Evolutionary conservation across 306 rosid genomes (phyloP).

Genomic region (Vigna angularis): DNA sequence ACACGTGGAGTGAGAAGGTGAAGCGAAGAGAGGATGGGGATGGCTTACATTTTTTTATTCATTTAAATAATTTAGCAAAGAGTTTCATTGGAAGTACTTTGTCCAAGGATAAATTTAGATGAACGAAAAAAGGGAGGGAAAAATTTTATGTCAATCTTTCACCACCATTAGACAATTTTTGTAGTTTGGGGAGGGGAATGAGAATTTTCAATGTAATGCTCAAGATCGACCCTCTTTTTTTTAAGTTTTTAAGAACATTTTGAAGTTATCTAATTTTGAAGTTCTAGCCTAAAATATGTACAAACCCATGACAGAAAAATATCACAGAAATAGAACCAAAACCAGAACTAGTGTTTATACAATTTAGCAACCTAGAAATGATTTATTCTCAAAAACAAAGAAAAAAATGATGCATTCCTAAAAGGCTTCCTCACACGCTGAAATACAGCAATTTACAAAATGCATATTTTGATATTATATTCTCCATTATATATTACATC

Average conservation of each 20-base stretch:
- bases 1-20: too few relatives aligned
- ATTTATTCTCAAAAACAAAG: too few relatives aligned
- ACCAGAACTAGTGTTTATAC: too few relatives aligned
- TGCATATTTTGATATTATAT: too few relatives aligned
- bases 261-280: conserved; percentile 13
- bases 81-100: neutral
- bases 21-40: neutral
- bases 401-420: too few relatives aligned
- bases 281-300: too few relatives aligned
- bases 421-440: too few relatives aligned
- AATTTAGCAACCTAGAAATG: too few relatives aligned
- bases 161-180: conserved; percentile 27
- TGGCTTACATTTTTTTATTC: conserved; percentile 33
- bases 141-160: conserved; percentile 40
- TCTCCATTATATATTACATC: too few relatives aligned
- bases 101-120: conserved; percentile 29
- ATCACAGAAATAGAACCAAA: too few relatives aligned
- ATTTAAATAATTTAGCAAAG: conserved; percentile 42
- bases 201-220: conserved; percentile 30
- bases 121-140: conserved; percentile 26
- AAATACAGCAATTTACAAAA: too few relatives aligned
- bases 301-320: too few relatives aligned
- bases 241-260: conserved; percentile 11
- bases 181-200: conserved; percentile 9
- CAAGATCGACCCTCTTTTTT: conserved; percentile 29